Evolutionary conservation across 2,329 filamentous ascomycete species (phyloP), one percentile per base, ranked within the genome.

Genomic region (Curvularia verruculosa): DNA sequence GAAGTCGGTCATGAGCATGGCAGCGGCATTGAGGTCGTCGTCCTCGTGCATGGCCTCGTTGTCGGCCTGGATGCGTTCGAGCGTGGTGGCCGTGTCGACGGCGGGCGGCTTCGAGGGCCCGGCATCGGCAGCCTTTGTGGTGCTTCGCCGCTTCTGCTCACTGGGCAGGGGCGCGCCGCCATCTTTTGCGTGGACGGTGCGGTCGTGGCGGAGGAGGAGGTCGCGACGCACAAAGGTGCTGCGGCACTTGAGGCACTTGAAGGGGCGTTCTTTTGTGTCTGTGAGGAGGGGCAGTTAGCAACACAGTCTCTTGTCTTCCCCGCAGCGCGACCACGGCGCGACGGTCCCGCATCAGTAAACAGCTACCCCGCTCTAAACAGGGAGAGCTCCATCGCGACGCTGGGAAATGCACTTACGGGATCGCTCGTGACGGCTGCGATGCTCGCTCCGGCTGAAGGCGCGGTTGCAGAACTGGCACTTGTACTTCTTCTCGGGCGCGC

Each of bases 381-480:
- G 44, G 37, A 43, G 21, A 63, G 63, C 65, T 71, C 62, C 60
- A 69, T 70, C 67, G 50, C 52, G 56, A 58, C 58, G 46, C 44
- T 40, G 44, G 18, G 51, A 34, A 54, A 55, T 57, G 52, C 46
- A 94, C 94, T 84, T 95, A 98, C 95, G 95, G 77, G 92, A 96
- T 81, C 95, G 87, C 81, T 99, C 95, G 80, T 99, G 95, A 79
- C 95, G 86, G 80, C 92, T 97, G 71, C 95, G 87, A 79, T 99
- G 95, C 80, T 99, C 95, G 78, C 92, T 96, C 78, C 95, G 86
- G 82, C 93, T 97, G 79, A 99, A 99, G 64, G 95, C 95, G 79
- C 95, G 87, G 81, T 93, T 93, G 83, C 95, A 98, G 80, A 96
- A 98, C 83, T 96, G 92, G 82, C 95, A 99, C 79, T 98, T 97